A percentile compares a stretch with the other conserved stretches of the same genome.
phyloP scores from a whole-genome alignment of 768 basidiomycete genomes.

The Rubroboletus satanas region DNA sequence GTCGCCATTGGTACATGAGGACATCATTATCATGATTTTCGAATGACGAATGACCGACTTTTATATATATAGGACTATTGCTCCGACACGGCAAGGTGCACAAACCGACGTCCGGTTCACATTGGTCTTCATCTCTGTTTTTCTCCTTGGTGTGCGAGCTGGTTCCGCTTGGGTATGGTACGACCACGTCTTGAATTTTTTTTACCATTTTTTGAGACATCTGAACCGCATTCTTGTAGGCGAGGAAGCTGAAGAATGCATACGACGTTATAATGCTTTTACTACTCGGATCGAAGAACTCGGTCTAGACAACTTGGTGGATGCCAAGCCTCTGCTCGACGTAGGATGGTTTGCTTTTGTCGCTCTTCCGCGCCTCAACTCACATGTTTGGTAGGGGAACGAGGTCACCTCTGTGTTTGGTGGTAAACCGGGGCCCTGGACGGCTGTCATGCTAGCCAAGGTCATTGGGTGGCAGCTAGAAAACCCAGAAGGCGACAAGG shows the following conservation, averaged over 20 bases:
- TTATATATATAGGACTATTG: constrained; percentile 48
- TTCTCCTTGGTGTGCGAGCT: constrained; percentile 77
- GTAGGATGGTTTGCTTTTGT: constrained; percentile 43
- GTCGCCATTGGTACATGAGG: constrained; percentile 52
- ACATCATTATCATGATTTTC: neutral
- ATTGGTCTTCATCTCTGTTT: constrained; percentile 69
- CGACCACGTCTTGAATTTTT: constrained; percentile 2
- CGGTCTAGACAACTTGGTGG: constrained; percentile 54
- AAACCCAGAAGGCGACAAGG: constrained; percentile 61
- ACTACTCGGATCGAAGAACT: constrained; percentile 56
- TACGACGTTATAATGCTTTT: constrained; percentile 66
- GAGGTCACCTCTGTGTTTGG: constrained; percentile 55
- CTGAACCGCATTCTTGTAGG: constrained; percentile 31
- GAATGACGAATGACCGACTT: neutral
- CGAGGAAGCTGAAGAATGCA: constrained; percentile 42
- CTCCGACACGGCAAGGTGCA: constrained; percentile 68
- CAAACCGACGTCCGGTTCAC: constrained; percentile 53
- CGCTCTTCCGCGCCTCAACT: neutral
- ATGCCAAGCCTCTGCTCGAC: constrained; percentile 71
- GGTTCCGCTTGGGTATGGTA: constrained; percentile 47
- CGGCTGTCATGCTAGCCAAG: constrained; percentile 55
- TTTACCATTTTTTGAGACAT: neutral
- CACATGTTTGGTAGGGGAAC: constrained; percentile 53
- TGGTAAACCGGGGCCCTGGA: constrained; percentile 67
- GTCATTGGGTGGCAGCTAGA: constrained; percentile 86